These are phyloP conservation scores for Jacaranda copaia DNA, from an alignment of 257 asterid species.

Conservation along the genomic window DNA sequence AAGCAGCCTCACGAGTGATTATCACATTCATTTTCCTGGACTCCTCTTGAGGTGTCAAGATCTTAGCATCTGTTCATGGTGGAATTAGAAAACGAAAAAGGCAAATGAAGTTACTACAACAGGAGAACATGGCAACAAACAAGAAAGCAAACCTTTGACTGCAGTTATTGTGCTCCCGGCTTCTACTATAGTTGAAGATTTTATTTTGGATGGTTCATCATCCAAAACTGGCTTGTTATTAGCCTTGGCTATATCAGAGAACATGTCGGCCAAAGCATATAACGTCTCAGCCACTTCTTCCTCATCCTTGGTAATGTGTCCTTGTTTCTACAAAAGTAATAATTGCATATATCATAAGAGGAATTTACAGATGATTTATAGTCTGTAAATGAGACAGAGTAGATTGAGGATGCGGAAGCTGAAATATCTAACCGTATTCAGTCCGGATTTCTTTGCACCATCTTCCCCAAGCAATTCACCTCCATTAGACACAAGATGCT, in stretches of 20 bases:
- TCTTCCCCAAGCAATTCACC: slow-evolving; percentile 33
- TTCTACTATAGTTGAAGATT: slow-evolving; percentile 37
- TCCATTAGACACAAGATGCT: slow-evolving; percentile 34
- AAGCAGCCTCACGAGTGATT: slow-evolving; percentile 27
- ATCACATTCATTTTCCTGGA: slow-evolving; percentile 27
- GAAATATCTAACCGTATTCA: slow-evolving; percentile 46
- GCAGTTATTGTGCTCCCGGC: slow-evolving; percentile 36
- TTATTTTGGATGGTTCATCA: slow-evolving; percentile 41
- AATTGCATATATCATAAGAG: slow-evolving; percentile 17
- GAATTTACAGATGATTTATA: not conserved
- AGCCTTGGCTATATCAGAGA: slow-evolving; percentile 35
- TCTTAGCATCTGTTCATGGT: slow-evolving; percentile 30
- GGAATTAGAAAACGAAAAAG: not conserved
- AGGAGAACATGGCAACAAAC: slow-evolving; percentile 2
- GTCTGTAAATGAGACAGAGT: not conserved
- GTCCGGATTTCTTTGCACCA: slow-evolving; percentile 46
- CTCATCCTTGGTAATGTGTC: slow-evolving; percentile 60
- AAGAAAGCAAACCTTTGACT: slow-evolving; percentile 40
- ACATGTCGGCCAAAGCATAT: slow-evolving; percentile 53
- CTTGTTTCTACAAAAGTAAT: slow-evolving; percentile 42
- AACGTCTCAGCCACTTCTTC: slow-evolving; percentile 75
- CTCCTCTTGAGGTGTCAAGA: slow-evolving; percentile 23
- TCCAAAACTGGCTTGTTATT: slow-evolving; percentile 17
- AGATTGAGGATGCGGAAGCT: slow-evolving; percentile 17
- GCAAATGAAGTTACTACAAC: not conserved